Evolutionary conservation across 345 rosid species (phyloP), one percentile per base, ranked within the genome.

Genomic region (Triadica sebifera): DNA sequence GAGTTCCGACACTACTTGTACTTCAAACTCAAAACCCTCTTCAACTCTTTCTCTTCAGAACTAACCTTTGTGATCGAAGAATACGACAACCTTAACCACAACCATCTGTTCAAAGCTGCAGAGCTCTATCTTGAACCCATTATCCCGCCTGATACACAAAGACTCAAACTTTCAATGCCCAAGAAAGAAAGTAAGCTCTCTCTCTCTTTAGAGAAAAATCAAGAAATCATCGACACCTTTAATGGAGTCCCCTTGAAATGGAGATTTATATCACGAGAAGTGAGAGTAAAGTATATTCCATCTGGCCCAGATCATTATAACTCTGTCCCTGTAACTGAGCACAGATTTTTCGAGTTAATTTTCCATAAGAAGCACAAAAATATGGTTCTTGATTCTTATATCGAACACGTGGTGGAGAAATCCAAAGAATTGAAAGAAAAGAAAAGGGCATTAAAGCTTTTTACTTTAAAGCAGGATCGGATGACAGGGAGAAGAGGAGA

Each of bases 91-190:
- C 79, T 86, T 1, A 79, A 67, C 68, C 66, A 71, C 3, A 86
- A 81, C 82, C 64, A 50, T 8, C 79, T 83, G 70, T 86, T 78
- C 64, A 68, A 20, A 65, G 81, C 89, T 0, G 81, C 81, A 8
- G 65, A 76, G 58, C 55, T 86, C 70, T 86, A 84, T 72, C 77
- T 86, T 17, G 83, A 84, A 64, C 75, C 86, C 75, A 70, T 77
- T 3, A 70, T 78, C 46, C 69, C 86, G 0, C 81, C 84, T 5
- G 1, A 71, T 17, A 20, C 77, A 0, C 71, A 67, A 19, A 62
- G 78, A 61, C 68, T 82, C 70, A 75, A 74, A 58, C 50, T 73
- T 37, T 64, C 56, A 22, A 4, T 77, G 20, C 73, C 85, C 12
- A 77, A 43, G 3, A 75, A 22, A 34, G 74, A 77, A 53, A 22